A percentile compares a stretch with the other conserved stretches of the same genome.
phyloP scores from a whole-genome alignment of 345 rosid genomes.

The Populus euphratica region DNA sequence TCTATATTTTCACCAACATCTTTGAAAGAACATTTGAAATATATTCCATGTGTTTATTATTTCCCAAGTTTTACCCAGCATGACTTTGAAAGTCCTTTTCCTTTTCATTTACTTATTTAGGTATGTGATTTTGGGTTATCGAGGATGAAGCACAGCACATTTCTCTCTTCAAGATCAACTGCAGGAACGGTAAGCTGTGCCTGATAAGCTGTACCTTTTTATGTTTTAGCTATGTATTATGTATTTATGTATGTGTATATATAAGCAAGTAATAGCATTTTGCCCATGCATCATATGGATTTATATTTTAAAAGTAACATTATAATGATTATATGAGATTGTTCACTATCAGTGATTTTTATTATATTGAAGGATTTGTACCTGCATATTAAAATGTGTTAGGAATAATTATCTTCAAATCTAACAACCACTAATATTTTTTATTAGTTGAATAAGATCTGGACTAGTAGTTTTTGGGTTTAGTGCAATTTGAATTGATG shows the following conservation, averaged over 20 bases:
- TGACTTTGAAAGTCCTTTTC: conserved; percentile 4
- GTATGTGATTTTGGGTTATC: conserved; percentile 95
- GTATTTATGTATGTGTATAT: neutral
- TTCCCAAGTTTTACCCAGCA: conserved; percentile 1
- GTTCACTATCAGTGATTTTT: neutral
- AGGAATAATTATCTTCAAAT: neutral
- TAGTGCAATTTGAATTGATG: neutral
- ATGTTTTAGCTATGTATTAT: neutral
- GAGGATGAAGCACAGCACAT: conserved; percentile 86
- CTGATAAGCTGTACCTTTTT: neutral
- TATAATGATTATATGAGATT: neutral
- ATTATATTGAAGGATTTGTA: neutral
- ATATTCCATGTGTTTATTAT: conserved; percentile 7
- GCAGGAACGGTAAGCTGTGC: conserved; percentile 80
- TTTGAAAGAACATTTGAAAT: neutral
- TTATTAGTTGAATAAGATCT: neutral
- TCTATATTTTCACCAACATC: conserved; percentile 5
- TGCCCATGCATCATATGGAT: neutral
- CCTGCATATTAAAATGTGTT: neutral
- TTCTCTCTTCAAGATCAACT: conserved; percentile 87
- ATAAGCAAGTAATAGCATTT: neutral
- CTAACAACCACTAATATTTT: neutral
- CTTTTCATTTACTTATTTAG: conserved; percentile 31
- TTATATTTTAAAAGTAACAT: neutral
- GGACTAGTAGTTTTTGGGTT: neutral